Base-by-base conservation (phyloP, 495 filamentous ascomycete genomes). In the Penicillium lagena region DNA sequence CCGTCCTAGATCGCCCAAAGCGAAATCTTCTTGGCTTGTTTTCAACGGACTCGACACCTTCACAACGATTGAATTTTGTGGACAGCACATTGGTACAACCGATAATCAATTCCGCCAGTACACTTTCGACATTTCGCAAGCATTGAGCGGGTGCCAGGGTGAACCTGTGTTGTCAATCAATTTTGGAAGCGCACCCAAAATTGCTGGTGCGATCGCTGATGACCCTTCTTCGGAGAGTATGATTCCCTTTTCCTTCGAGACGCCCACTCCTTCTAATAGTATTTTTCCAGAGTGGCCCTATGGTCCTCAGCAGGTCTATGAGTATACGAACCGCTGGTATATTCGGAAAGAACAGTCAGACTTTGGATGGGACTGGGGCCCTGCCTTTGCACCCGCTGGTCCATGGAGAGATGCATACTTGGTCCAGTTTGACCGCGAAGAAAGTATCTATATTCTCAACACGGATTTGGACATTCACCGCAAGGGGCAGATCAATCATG, bases 21-120 rank as follows among this genome's bases (percentile, higher is more conserved):
- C 54, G 9, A 52, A 63, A 10, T 61, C 60, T 10, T 77, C 73
- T 1, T 81, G 69, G 61, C 66, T 83, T 13, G 66, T 82, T 4
- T 85, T 86, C 55, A 75, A 86, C 48, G 81, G 82, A 6, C 66
- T 85, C 9, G 82, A 86, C 43, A 86, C 81, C 0, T 86, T 85
- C 50, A 67, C 80, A 14, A 75, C 76, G 12, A 74, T 87, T 28
- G 60, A 67, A 13, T 66, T 86, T 33, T 87, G 83, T 57, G 76
- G 71, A 0, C 57, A 80, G 31, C 54, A 67, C 39, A 70, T 87
- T n/a, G 83, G 75, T 4, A 70, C 71, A 2, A 85, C 83, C 0
- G 73, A 84, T 54, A 87, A 86, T 47, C 83, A 87, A 56, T 87
- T 86, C 49, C 77, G 82, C 5, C 82, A 86, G 49, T 87, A 81